These are phyloP conservation scores for Geosiphon pyriformis DNA, from an alignment of 192 early-diverging fungal species.

Conservation along the genomic window DNA sequence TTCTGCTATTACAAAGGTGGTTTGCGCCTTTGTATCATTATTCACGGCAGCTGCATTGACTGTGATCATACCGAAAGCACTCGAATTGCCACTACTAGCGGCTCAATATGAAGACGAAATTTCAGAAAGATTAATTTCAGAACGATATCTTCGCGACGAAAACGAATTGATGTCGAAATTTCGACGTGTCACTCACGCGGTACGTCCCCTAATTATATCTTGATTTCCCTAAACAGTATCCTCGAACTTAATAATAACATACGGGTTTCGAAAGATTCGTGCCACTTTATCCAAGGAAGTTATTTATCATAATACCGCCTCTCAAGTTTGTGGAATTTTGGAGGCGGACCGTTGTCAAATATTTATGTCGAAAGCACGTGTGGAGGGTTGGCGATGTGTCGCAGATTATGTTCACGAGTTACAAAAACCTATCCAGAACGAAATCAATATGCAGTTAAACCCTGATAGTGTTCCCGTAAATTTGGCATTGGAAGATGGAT, in stretches of 20 bases:
- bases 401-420: neutral
- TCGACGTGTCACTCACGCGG: constrained; percentile 12
- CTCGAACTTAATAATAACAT: neutral
- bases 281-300: constrained; percentile 6
- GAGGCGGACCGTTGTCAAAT: constrained; percentile 16
- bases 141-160: constrained; percentile 6
- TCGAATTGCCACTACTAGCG: constrained; percentile 2
- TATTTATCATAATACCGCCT: constrained; percentile 10
- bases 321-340: constrained; percentile 5
- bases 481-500: neutral
- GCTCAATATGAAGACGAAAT: constrained; percentile 18
- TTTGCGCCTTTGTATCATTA: neutral
- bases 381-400: neutral
- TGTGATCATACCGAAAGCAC: constrained; percentile 8
- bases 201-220: neutral
- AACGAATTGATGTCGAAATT: constrained; percentile 9
- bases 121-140: neutral
- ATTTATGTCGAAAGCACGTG: neutral
- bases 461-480: neutral
- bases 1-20: constrained; percentile 10
- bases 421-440: neutral
- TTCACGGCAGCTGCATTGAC: neutral
- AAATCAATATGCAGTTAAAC: constrained; percentile 6
- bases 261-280: constrained; percentile 1
- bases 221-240: neutral